phyloP scores from a whole-genome alignment of 2,329 filamentous ascomycete species.

The Cladosporium austrohemisphaericum region DNA sequence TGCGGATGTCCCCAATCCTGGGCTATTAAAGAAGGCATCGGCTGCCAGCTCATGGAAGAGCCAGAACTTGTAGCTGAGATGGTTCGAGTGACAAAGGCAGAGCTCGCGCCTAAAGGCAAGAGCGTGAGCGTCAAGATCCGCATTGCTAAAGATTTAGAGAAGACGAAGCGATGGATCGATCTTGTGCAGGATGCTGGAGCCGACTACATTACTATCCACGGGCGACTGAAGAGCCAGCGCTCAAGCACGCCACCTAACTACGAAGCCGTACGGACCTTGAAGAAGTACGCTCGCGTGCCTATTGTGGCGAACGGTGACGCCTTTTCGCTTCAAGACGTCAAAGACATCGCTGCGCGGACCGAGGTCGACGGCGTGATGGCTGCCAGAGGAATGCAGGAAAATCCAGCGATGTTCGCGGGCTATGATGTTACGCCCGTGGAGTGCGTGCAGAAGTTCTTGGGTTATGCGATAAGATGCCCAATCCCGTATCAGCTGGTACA shows the following conservation, averaged over 20 bases:
- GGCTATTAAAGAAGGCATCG: slow-evolving; percentile 65
- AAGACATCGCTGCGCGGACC: slow-evolving; percentile 31
- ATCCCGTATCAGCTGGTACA: slow-evolving; percentile 61
- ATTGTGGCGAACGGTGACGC: slow-evolving; percentile 68
- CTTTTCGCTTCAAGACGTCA: slow-evolving; percentile 50
- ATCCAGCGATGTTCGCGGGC: slow-evolving; percentile 63
- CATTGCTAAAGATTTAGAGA: slow-evolving; percentile 58
- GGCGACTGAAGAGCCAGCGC: slow-evolving; percentile 59
- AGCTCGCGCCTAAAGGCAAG: slow-evolving; percentile 45
- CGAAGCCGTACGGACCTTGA: slow-evolving; percentile 57
- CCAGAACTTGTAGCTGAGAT: slow-evolving; percentile 64
- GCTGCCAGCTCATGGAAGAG: slow-evolving; percentile 65
- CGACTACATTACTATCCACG: slow-evolving; percentile 69
- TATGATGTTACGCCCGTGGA: slow-evolving; percentile 57
- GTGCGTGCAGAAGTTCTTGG: slow-evolving; percentile 61
- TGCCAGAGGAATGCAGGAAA: slow-evolving; percentile 63
- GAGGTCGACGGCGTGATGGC: slow-evolving; percentile 59
- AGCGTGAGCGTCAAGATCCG: slow-evolving; percentile 69
- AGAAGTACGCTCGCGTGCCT: slow-evolving; percentile 53
- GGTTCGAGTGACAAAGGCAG: slow-evolving; percentile 54
- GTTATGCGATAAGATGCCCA: slow-evolving; percentile 52
- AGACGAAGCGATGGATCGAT: slow-evolving; percentile 58
- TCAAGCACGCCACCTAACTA: slow-evolving; percentile 60
- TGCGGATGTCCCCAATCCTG: slow-evolving; percentile 71
- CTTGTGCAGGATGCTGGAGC: slow-evolving; percentile 59